Conservation (phyloP, 371 early-diverging fungal species). For the Furculomyces boomerangus region DNA sequence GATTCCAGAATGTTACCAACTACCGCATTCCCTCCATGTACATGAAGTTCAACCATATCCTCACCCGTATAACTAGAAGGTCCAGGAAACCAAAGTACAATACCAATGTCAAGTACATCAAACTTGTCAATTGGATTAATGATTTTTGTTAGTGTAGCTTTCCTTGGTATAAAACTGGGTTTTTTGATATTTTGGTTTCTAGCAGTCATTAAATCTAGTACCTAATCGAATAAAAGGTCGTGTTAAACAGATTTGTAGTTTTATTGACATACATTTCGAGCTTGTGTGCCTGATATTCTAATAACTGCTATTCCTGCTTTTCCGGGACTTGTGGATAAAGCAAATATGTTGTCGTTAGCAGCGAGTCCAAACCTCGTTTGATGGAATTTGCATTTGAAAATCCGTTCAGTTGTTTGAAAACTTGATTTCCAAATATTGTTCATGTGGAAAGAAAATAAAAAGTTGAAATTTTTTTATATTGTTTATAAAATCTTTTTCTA, state of each 20-base stretch:
- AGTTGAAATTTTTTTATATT: neutral
- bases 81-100: constrained; percentile 47
- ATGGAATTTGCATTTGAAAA: neutral
- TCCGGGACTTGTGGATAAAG: constrained; percentile 52
- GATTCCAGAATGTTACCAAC: constrained; percentile 36
- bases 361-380: neutral
- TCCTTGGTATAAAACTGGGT: neutral
- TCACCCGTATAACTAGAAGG: constrained; percentile 68
- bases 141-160: constrained; percentile 2
- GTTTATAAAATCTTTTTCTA: neutral
- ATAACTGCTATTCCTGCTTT: constrained; percentile 68
- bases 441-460: neutral
- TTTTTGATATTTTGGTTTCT: neutral
- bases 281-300: constrained; percentile 44
- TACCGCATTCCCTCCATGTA: constrained; percentile 64
- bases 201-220: neutral
- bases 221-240: too few relatives aligned
- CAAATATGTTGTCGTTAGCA: constrained; percentile 42
- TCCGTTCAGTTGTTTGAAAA: too few relatives aligned
- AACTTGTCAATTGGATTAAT: constrained; percentile 29
- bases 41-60: constrained; percentile 57
- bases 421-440: neutral
- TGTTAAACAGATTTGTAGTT: too few relatives aligned
- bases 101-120: constrained; percentile 35
- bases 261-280: constrained; percentile 6